Evolutionary conservation across 2,329 filamentous ascomycete genomes (phyloP).

Genomic region (Neofusicoccum cordaticola): DNA sequence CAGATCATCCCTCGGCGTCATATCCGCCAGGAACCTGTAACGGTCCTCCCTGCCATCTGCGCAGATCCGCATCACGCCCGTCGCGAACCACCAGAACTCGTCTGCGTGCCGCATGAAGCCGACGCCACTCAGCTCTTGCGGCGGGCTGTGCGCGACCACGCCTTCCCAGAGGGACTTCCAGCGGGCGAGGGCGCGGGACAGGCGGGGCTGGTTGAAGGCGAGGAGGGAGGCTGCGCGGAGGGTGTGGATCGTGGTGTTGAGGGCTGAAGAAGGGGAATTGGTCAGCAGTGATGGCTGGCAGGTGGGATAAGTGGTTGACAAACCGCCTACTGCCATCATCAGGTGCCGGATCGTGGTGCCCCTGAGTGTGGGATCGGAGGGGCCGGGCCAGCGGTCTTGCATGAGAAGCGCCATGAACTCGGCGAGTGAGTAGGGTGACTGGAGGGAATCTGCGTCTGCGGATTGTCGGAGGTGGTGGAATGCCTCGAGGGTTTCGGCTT

Average conservation of each 20-base stretch:
- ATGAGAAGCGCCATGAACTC: background rate
- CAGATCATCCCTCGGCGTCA: slow-evolving; percentile 18
- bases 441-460: background rate
- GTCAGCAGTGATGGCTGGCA: background rate
- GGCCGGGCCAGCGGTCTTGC: background rate
- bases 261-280: background rate
- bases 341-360: slow-evolving; percentile 13
- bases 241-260: slow-evolving; percentile 15
- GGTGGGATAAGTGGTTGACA: no score
- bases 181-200: slow-evolving; percentile 19
- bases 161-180: slow-evolving; percentile 23
- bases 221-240: slow-evolving; percentile 14
- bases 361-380: background rate
- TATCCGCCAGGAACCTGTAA: slow-evolving; percentile 16
- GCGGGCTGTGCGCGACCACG: background rate
- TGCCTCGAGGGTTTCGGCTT: slow-evolving; percentile 11
- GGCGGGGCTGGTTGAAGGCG: background rate
- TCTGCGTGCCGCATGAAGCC: slow-evolving; percentile 21
- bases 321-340: slow-evolving; percentile 11
- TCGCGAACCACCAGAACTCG: slow-evolving; percentile 23
- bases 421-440: background rate
- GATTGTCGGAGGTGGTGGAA: background rate
- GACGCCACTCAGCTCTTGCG: background rate
- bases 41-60: background rate
- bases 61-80: slow-evolving; percentile 17